These are phyloP conservation scores for Penicillium sp. DNA, from an alignment of 2,329 filamentous ascomycete genomes.

Conservation along the genomic window DNA sequence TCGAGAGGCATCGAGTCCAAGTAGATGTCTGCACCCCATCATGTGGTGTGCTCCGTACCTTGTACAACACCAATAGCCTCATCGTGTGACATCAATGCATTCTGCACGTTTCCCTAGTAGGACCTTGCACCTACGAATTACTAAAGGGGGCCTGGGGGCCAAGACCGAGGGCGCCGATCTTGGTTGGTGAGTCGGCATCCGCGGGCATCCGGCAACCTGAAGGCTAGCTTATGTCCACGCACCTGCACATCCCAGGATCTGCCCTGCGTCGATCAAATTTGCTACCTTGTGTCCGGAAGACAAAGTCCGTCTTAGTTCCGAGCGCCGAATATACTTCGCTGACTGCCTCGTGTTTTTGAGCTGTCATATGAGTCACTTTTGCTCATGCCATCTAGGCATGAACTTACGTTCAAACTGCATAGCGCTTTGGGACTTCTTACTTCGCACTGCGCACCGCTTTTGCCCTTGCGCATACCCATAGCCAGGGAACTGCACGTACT, in stretches of 20 bases:
- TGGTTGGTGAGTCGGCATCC: slow-evolving; percentile 17
- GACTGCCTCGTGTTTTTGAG: slow-evolving; percentile 10
- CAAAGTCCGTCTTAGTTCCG: slow-evolving; percentile 12
- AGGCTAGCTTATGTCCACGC: slow-evolving; percentile 17
- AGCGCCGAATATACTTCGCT: slow-evolving; percentile 1
- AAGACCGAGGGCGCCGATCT: slow-evolving; percentile 10
- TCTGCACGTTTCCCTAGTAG: neutral
- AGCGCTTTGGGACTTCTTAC: neutral
- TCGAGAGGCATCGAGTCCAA: neutral
- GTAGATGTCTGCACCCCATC: neutral
- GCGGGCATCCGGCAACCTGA: slow-evolving; percentile 16
- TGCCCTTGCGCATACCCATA: neutral
- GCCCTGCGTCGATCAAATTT: slow-evolving; percentile 3
- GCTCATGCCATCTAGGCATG: neutral
- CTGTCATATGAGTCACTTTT: slow-evolving; percentile 17
- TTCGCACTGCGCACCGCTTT: neutral
- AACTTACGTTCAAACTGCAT: neutral
- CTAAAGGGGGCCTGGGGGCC: neutral
- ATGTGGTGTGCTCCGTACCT: neutral
- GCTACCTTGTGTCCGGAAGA: slow-evolving; percentile 5
- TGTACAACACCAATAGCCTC: neutral
- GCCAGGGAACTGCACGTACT: neutral
- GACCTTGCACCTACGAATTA: neutral
- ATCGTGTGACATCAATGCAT: neutral
- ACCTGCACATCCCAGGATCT: slow-evolving; percentile 17